phyloP scores from a whole-genome alignment of 805 yeast species.

The Alloascoidea africana region DNA sequence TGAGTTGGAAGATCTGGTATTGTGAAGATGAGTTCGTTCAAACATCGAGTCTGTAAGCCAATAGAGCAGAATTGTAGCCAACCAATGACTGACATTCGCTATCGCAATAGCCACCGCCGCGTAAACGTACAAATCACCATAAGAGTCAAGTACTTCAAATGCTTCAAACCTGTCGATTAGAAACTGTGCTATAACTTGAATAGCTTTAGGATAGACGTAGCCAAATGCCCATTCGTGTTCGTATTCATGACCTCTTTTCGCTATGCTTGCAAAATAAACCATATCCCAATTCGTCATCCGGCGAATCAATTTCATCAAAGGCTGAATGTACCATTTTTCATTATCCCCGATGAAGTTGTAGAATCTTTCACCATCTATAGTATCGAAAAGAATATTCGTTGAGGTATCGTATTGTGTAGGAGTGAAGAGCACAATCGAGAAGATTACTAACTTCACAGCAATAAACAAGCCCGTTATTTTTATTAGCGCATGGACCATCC shows the following conservation, averaged over 20 bases:
- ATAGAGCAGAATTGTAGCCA: conserved; percentile 33
- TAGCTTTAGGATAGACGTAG: conserved; percentile 53
- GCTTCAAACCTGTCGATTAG: conserved; percentile 3
- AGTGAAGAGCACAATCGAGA: conserved; percentile 20
- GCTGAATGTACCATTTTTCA: not conserved
- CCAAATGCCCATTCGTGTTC: conserved; percentile 91
- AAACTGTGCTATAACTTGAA: conserved; percentile 12
- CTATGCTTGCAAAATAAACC: conserved; percentile 54
- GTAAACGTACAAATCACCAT: conserved; percentile 20
- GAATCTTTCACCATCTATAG: conserved; percentile 4
- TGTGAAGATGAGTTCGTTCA: no score
- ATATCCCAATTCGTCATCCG: conserved; percentile 69
- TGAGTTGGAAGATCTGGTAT: conserved; percentile 8
- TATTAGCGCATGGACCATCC: no score
- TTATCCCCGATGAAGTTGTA: conserved; percentile 5
- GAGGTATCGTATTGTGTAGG: conserved; percentile 37
- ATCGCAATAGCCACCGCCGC: conserved; percentile 31
- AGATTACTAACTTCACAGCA: conserved; percentile 19
- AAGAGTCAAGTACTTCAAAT: conserved; percentile 5
- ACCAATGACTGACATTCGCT: conserved; percentile 36
- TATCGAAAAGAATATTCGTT: conserved; percentile 20
- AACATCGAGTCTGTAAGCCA: conserved; percentile 23
- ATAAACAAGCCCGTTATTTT: conserved; percentile 5
- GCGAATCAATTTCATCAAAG: conserved; percentile 8
- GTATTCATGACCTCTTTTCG: conserved; percentile 33